Evolutionary conservation across 148 eudicot species (phyloP).

Genomic region (Gaultheria prostrata): DNA sequence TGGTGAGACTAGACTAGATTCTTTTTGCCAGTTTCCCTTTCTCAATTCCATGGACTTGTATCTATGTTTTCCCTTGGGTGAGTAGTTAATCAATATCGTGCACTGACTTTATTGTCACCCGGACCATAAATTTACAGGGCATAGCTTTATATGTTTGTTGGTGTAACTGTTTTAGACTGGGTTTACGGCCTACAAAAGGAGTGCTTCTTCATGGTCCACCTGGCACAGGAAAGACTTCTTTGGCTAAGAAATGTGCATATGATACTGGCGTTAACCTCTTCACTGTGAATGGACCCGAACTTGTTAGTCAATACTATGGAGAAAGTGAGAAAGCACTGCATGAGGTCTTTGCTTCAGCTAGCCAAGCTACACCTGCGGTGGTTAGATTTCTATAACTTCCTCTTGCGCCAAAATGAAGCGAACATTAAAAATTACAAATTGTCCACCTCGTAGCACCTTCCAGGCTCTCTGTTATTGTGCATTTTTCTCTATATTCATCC

Average conservation of each 20-base stretch:
- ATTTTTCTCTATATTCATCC: not conserved
- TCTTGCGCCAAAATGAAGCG: not conserved
- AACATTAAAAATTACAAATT: not conserved
- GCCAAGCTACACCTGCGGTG: conserved; percentile 79
- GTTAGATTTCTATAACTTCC: conserved; percentile 42
- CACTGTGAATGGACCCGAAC: conserved; percentile 85
- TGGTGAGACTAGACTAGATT: not conserved
- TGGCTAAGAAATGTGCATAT: conserved; percentile 70
- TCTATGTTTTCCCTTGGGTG: not conserved
- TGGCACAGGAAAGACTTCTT: conserved; percentile 94
- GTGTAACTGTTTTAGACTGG: conserved; percentile 52
- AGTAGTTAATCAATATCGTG: not conserved
- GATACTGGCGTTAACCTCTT: conserved; percentile 80
- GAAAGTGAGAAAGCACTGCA: conserved; percentile 87
- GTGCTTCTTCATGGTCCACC: conserved; percentile 97
- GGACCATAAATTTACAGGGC: not conserved
- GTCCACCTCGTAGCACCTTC: not conserved
- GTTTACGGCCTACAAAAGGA: conserved; percentile 85
- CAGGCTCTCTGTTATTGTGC: not conserved
- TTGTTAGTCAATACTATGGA: conserved; percentile 73
- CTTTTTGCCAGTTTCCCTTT: not conserved
- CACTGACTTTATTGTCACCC: not conserved
- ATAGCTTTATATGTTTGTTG: conserved; percentile 14
- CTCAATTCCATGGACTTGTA: not conserved
- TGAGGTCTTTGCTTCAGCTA: conserved; percentile 73